A percentile compares a stretch with the other conserved stretches of the same genome.
phyloP scores from a whole-genome alignment of 108 stramenopile species.

The Pseudonitzschia delicatissima region DNA sequence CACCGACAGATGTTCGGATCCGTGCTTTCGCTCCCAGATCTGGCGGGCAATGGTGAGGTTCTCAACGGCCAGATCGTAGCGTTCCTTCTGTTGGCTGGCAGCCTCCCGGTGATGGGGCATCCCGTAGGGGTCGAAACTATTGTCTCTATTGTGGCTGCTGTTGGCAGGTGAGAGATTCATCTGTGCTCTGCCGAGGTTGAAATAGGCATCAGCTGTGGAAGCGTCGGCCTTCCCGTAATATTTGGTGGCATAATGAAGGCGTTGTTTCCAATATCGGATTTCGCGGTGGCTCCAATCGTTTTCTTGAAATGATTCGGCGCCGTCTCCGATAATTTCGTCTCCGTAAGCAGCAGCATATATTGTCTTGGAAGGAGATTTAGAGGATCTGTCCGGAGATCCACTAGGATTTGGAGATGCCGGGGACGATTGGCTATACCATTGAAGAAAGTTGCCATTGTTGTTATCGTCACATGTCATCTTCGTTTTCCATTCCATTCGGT shows the following conservation, averaged over 20 bases:
- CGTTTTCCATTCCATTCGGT: no score
- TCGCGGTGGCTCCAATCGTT: constrained; percentile 1
- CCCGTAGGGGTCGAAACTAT: not conserved
- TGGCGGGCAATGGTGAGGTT: constrained; percentile 6
- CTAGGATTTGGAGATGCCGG: no score
- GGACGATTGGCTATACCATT: no score
- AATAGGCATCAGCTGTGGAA: constrained; percentile 16
- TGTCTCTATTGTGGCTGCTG: not conserved
- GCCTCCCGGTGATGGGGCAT: not conserved
- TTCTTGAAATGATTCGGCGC: no score
- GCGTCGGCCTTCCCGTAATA: not conserved
- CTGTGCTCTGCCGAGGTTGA: constrained; percentile 18
- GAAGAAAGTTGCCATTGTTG: no score
- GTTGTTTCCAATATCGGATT: constrained; percentile 8
- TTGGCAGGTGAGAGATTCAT: not conserved
- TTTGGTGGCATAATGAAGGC: constrained; percentile 4
- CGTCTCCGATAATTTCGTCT: no score
- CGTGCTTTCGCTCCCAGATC: constrained; percentile 16
- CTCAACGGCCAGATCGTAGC: constrained; percentile 12
- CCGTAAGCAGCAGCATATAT: no score
- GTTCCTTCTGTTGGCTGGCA: not conserved
- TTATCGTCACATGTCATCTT: no score
- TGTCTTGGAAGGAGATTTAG: no score
- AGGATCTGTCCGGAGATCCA: no score
- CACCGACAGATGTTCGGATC: constrained; percentile 19